Base-by-base conservation (phyloP, 2,329 filamentous ascomycete species). In the Monosporascus sp. region DNA sequence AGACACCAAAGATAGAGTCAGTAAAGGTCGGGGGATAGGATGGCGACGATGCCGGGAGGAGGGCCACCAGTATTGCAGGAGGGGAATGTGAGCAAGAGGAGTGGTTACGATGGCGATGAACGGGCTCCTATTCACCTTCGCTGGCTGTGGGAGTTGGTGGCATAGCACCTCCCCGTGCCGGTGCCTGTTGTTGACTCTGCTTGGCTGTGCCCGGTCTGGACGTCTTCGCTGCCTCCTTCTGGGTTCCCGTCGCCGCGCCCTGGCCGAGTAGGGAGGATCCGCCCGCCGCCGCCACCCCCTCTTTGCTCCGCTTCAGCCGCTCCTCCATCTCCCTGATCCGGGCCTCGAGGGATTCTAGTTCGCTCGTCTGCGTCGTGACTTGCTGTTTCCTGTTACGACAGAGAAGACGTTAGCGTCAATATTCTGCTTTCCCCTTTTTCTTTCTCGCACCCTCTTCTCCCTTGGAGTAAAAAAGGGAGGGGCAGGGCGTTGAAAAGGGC, bases 321-420 rank as follows among this genome's bases (percentile, higher is more conserved):
- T 88, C 81, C 72, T 97, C 92, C 72, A 94, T 90, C 65, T 91
- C 90, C 62, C 84, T 86, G 62, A 97, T 83, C 62, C 85, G 86
- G 50, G 84, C 84, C 73, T 97, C 90, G 64, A 97, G 85, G 52
- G 86, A 84, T 71, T 96, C 86, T 60, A 97, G 86, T 72, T 97
- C 90, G 57, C 84, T 82, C 51, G 82, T 83, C 68, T 90, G 88
- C 50, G 80, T 82, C 58, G 80, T 81, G 66, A 97, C 85, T 55
- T 83, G 81, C 67, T 90, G 84, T 74, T 94, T 94, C 72, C 91
- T 96, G 69, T 58, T 34, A n/a, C 37, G 44, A 17, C 20, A 25
- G 22, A 15, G 25, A 27, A 48, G 38, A 25, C 11, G n/a, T 27
- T 24, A n/a, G 18, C 25, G 34, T 42, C n/a, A 31, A 47, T 51